phyloP scores from a whole-genome alignment of 345 rosid genomes.

The Acer campestre region DNA sequence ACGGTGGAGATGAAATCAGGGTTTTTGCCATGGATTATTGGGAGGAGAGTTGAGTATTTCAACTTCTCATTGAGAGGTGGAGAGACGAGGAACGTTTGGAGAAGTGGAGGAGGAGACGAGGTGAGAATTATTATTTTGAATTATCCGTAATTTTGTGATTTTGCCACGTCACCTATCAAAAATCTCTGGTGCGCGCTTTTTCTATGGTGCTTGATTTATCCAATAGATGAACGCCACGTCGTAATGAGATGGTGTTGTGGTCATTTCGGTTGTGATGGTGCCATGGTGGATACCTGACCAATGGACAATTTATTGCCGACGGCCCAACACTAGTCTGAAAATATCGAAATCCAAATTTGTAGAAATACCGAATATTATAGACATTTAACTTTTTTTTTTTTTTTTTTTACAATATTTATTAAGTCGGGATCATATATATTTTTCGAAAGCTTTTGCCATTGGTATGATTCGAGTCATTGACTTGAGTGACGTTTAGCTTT shows the following conservation, averaged over 20 bases:
- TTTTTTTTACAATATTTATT: too few species aligned
- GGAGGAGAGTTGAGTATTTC: not conserved
- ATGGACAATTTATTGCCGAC: too few species aligned
- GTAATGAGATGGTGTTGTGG: not conserved
- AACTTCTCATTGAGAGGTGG: slow-evolving; percentile 27
- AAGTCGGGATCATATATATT: too few species aligned
- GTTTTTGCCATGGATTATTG: slow-evolving; percentile 68
- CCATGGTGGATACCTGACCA: too few species aligned
- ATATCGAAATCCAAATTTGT: too few species aligned
- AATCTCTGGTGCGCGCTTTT: not conserved
- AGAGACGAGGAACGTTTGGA: slow-evolving; percentile 17
- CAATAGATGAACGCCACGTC: slow-evolving; percentile 6
- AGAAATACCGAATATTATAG: too few species aligned
- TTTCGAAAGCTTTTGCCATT: too few species aligned
- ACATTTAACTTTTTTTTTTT: too few species aligned
- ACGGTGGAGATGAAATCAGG: slow-evolving; percentile 74
- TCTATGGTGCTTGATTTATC: not conserved
- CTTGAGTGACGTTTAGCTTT: too few species aligned
- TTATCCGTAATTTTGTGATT: slow-evolving; percentile 9
- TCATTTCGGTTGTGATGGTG: not conserved
- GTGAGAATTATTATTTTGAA: slow-evolving; percentile 7
- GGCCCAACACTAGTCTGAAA: too few species aligned
- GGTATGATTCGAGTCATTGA: too few species aligned
- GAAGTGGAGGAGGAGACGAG: not conserved
- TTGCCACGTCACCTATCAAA: not conserved